Evolutionary conservation across 2,329 filamentous ascomycete species (phyloP), one percentile per base, ranked within the genome.

Genomic region (Tolypocladium album): DNA sequence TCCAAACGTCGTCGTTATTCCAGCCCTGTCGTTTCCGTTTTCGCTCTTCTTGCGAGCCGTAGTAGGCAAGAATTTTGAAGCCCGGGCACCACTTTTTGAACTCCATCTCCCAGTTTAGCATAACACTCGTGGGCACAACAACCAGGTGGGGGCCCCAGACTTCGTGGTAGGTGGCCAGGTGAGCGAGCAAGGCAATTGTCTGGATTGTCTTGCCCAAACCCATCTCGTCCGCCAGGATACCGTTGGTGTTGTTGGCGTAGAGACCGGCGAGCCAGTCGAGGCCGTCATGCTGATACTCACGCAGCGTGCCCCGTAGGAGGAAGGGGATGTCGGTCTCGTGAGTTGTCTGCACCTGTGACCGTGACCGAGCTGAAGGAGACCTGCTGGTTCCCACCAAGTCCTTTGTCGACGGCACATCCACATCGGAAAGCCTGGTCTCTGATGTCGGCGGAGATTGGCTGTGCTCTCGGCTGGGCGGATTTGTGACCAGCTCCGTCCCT

Each of bases 71-170:
- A 60, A 99, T 96, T 71, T 97, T 97, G 80, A 99, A 99, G 0
- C 94, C 93, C 3, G 95, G 94, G 60, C 92, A 90, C 85, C 93
- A 99, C 72, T 99, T 99, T 71, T 97, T 97, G 81, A 99, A 99
- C 74, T 99, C 94, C 89, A 97, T 97, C 73, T 99, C 95, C 94
- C 94, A 99, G 71, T 99, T 99, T 64, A 99, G 84, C 82, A 99
- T 97, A 56, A 99, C 95, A 74, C 92, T 97, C 2, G 94, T 99
- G 1, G 94, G 94, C 2, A 99, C 94, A 62, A 99, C 89, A 56
- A 99, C 90, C 31, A 99, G 78, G 77, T 99, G 94, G 0, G 94
- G 92, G 0, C 95, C 94, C 95, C 94, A 99, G 6, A 96, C 86
- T 68, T 92, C 86, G 70, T 96, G 89, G 45, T 91, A 83, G 63